phyloP scores from a whole-genome alignment of 192 early-diverging fungal species.

The Rhizophagus sp. region DNA sequence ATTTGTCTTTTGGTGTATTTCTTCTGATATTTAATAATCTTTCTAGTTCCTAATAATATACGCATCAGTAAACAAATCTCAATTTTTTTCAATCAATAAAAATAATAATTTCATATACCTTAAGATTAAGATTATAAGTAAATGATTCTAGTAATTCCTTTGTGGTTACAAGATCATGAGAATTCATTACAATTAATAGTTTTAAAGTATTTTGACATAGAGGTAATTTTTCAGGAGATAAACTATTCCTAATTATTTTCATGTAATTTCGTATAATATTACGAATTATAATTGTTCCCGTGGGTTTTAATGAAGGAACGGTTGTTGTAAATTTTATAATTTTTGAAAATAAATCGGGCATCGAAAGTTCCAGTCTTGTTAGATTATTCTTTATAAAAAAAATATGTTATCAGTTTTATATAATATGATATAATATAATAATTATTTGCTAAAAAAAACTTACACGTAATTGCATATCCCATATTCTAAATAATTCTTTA shows the following conservation, averaged over 20 bases:
- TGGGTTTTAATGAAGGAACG: slow-evolving; percentile 35
- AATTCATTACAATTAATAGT: slow-evolving; percentile 64
- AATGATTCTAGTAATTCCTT: slow-evolving; percentile 70
- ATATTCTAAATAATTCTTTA: slow-evolving; percentile 57
- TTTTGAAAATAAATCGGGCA: slow-evolving; percentile 63
- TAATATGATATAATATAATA: background rate
- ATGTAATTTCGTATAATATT: slow-evolving; percentile 67
- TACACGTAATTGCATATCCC: slow-evolving; percentile 64
- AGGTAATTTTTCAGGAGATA: slow-evolving; percentile 59
- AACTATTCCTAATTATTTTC: slow-evolving; percentile 60
- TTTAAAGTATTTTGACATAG: slow-evolving; percentile 63
- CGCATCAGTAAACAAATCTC: background rate
- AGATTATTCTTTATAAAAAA: slow-evolving; percentile 39
- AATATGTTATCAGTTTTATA: background rate
- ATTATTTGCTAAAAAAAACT: slow-evolving; percentile 1
- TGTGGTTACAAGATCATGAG: slow-evolving; percentile 54
- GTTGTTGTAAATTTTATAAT: slow-evolving; percentile 54
- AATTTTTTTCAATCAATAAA: background rate
- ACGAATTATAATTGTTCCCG: slow-evolving; percentile 44
- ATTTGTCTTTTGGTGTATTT: slow-evolving; percentile 36
- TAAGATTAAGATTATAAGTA: slow-evolving; percentile 70
- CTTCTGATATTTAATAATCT: slow-evolving; percentile 35
- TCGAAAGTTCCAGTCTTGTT: slow-evolving; percentile 54
- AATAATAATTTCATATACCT: slow-evolving; percentile 4
- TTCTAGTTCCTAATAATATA: slow-evolving; percentile 39